These are phyloP conservation scores for Aspergillus novoparasiticus DNA, from an alignment of 2,329 filamentous ascomycete genomes.

Conservation along the genomic window DNA sequence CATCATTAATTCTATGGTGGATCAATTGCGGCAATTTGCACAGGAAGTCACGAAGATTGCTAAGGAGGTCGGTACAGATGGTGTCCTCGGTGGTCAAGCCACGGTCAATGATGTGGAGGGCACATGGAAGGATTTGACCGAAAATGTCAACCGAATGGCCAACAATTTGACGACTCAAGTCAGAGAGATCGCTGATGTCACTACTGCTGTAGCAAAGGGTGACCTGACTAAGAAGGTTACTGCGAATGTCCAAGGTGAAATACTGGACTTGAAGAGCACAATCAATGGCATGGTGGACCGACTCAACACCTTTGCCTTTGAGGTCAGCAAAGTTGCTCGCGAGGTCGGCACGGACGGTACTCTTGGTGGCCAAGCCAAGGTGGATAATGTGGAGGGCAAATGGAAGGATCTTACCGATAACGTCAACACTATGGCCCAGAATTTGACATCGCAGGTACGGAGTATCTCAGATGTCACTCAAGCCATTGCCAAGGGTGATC, in stretches of 20 bases:
- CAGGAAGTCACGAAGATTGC: constrained; percentile 96
- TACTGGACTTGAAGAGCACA: constrained; percentile 91
- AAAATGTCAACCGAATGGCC: constrained; percentile 97
- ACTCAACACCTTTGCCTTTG: constrained; percentile 65
- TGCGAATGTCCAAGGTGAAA: constrained; percentile 91
- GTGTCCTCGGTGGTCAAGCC: constrained; percentile 89
- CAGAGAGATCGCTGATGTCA: constrained; percentile 95
- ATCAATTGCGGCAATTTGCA: constrained; percentile 94
- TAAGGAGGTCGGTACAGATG: constrained; percentile 94
- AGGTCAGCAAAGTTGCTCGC: constrained; percentile 67
- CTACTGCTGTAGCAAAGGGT: constrained; percentile 89
- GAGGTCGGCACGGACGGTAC: constrained; percentile 67
- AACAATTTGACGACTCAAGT: constrained; percentile 98
- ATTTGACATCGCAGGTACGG: constrained; percentile 70
- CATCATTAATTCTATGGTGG: constrained; percentile 99
- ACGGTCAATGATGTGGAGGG: constrained; percentile 95
- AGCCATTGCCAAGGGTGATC: constrained; percentile 91
- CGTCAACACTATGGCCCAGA: constrained; percentile 68
- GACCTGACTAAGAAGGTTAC: constrained; percentile 96
- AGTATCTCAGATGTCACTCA: constrained; percentile 94
- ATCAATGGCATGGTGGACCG: constrained; percentile 71
- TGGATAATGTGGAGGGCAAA: constrained; percentile 67
- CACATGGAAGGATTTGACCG: constrained; percentile 94
- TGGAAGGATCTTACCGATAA: constrained; percentile 70
- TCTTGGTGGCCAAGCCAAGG: constrained; percentile 65